These are phyloP conservation scores for Cytospora mali DNA, from an alignment of 2,329 filamentous ascomycete genomes.

Conservation along the genomic window DNA sequence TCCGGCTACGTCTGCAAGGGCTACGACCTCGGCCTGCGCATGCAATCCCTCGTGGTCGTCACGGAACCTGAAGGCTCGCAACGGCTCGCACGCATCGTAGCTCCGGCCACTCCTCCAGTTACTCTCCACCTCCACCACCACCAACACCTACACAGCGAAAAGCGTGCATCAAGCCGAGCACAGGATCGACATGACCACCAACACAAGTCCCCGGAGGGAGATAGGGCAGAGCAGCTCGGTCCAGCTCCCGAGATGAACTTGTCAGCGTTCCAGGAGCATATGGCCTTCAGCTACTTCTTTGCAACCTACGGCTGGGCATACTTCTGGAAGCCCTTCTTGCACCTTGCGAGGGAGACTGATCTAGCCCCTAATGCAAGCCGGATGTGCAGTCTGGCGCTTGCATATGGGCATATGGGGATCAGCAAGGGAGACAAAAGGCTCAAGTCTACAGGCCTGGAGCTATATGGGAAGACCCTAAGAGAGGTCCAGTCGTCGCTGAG, in stretches of 20 bases:
- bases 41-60: conserved; percentile 34
- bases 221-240: neutral
- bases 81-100: conserved; percentile 30
- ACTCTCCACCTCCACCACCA: neutral
- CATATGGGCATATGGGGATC: conserved; percentile 28
- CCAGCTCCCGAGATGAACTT: conserved; percentile 30
- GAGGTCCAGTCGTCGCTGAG: conserved; percentile 27
- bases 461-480: conserved; percentile 23
- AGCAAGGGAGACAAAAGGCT: conserved; percentile 20
- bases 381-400: conserved; percentile 29
- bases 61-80: conserved; percentile 31
- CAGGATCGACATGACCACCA: conserved; percentile 6
- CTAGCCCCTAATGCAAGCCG: conserved; percentile 28
- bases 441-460: conserved; percentile 27
- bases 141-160: neutral
- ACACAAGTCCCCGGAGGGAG: neutral
- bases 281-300: conserved; percentile 36
- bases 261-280: conserved; percentile 33
- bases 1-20: conserved; percentile 33
- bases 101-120: neutral
- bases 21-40: conserved; percentile 34
- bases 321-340: conserved; percentile 35
- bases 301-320: conserved; percentile 36
- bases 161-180: neutral
- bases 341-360: conserved; percentile 29